Percentiles rank a stretch among this genome's conserved stretches.
These are phyloP conservation scores for Biscogniauxia sp. DNA, from an alignment of 2,329 filamentous ascomycete species.

Conservation along the genomic window DNA sequence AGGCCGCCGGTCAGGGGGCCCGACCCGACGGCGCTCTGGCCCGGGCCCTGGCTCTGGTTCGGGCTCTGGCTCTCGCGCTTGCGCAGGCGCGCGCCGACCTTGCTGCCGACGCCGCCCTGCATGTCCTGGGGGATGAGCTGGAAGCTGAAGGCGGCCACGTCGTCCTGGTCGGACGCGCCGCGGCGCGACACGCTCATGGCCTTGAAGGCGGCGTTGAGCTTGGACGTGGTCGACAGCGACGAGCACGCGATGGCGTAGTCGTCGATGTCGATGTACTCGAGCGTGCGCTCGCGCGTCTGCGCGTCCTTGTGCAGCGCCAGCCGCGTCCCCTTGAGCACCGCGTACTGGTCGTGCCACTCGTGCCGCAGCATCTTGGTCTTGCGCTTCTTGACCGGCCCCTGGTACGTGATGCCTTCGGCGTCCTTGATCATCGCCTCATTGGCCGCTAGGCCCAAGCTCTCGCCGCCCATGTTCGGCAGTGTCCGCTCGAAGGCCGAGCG, in stretches of 20 bases:
- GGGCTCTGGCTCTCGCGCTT: conserved; percentile 47
- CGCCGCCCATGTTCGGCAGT: conserved; percentile 36
- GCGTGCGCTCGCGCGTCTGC: conserved; percentile 50
- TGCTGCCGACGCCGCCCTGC: conserved; percentile 38
- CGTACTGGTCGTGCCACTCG: conserved; percentile 92
- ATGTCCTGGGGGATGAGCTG: conserved; percentile 74
- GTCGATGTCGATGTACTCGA: conserved; percentile 82
- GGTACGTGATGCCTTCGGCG: conserved; percentile 61
- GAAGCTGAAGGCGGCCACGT: conserved; percentile 73
- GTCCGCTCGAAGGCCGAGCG: conserved; percentile 45
- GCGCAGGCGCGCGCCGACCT: conserved; percentile 44
- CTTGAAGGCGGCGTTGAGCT: conserved; percentile 85
- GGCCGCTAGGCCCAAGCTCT: conserved; percentile 19
- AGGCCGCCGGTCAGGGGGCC: conserved; percentile 30
- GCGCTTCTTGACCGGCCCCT: conserved; percentile 92
- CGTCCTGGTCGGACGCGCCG: conserved; percentile 43
- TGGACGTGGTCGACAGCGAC: conserved; percentile 69
- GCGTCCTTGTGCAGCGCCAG: conserved; percentile 73
- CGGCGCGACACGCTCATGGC: conserved; percentile 62
- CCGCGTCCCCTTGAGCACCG: conserved; percentile 74
- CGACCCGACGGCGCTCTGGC: conserved; percentile 20
- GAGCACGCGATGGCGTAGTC: conserved; percentile 87
- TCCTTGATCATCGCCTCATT: conserved; percentile 33
- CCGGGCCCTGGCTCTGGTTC: conserved; percentile 27
- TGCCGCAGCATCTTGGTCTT: conserved; percentile 85